Conservation (phyloP, 192 early-diverging fungal species). For the Mortierella hygrophila region DNA sequence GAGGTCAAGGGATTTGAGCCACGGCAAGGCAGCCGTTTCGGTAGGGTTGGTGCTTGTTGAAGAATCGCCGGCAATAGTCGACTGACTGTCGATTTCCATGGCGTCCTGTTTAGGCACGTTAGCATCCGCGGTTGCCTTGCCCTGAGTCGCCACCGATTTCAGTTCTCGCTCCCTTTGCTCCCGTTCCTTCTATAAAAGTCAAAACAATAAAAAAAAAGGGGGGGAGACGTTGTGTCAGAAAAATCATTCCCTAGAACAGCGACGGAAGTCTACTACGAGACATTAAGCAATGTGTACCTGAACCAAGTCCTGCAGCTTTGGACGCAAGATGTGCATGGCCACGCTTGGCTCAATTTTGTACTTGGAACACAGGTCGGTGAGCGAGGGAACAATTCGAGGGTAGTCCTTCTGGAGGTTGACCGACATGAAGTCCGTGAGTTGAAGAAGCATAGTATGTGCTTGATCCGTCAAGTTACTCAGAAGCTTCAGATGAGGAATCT, state of each 20-base stretch:
- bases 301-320: conserved; percentile 61
- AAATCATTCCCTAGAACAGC: neutral
- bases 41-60: neutral
- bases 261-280: neutral
- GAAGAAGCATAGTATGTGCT: conserved; percentile 70
- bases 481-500: conserved; percentile 66
- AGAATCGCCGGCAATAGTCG: neutral
- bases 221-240: neutral
- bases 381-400: conserved; percentile 59
- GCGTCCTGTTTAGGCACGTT: neutral
- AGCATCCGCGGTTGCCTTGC: neutral
- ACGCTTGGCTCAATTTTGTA: conserved; percentile 74
- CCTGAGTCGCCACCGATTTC: neutral
- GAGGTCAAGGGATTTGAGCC: conserved; percentile 52
- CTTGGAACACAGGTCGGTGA: conserved; percentile 60
- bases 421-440: conserved; percentile 75
- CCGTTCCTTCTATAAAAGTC: neutral
- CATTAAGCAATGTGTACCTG: neutral
- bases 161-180: conserved; percentile 9
- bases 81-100: conserved; percentile 3
- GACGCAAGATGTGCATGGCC: conserved; percentile 76
- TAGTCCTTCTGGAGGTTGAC: conserved; percentile 63
- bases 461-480: conserved; percentile 72
- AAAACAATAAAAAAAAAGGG: neutral
- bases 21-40: conserved; percentile 15